Base-by-base conservation (phyloP, 2,329 filamentous ascomycete species). In the Talaromyces sp. region DNA sequence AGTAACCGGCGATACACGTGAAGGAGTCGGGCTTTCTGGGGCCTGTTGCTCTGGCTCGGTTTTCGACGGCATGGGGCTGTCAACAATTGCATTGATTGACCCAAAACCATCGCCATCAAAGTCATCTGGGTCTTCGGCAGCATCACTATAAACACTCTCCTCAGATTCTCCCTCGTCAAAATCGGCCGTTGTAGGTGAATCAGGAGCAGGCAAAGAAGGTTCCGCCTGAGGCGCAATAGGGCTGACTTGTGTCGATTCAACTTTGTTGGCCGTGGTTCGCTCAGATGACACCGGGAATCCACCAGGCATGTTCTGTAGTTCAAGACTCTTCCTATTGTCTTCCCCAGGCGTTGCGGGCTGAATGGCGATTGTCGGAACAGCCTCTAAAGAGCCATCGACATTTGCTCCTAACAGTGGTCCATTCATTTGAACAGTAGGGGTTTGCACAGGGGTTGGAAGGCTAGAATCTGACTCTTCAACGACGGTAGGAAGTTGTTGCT, bases 271-370 rank as follows among this genome's bases (percentile, higher is more conserved):
- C 24, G 27, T 24, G 8, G 63, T 60, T 31, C 72, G 68, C 24
- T 70, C 65, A 10, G 64, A 65, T 6, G 69, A 64, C 0, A 84
- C 84, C 1, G 84, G 84, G 63, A 87, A 89, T 0, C 79, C 81
- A 8, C 86, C 87, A 9, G 87, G 87, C 61, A 64, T 72, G 58
- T 64, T 65, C 31, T 68, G 64, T 57, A 53, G 54, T 14, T 69
- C 65, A 51, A 69, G 56, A 24, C 60, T 68, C 24, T 61, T 57
- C 10, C 63, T 68, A 0, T 65, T 66, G 29, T 74, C 72, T 43
- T 78, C 76, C 21, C 75, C 76, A 3, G 81, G 80, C 11, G 80
- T 81, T 29, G 80, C 76, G 60, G 78, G 75, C 58, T 78, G 75
- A 48, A 83, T 67, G 26, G 76, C 70, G 64, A 83, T 79, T 24